Evolutionary conservation across 176 grass and related monocot species (phyloP).

Genomic region (Carex cristatella): DNA sequence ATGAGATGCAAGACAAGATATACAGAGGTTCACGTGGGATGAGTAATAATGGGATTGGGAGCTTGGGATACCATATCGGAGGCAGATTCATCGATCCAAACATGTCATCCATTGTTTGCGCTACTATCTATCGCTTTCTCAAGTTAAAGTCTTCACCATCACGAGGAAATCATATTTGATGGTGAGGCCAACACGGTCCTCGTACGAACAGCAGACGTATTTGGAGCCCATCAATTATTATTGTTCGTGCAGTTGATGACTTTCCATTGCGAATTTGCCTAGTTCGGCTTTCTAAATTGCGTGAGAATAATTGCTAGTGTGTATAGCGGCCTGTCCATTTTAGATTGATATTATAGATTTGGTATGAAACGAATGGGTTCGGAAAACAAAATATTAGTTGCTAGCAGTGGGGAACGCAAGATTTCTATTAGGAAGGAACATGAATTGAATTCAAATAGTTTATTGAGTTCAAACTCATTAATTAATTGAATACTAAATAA

Average conservation of each 20-base stretch:
- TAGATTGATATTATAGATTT: background rate
- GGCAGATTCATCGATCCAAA: constrained; percentile 2
- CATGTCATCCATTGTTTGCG: constrained; percentile 1
- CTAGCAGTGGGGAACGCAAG: too few relatives aligned
- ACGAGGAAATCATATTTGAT: background rate
- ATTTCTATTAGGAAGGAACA: too few relatives aligned
- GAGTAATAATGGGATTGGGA: background rate
- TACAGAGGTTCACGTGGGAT: constrained; percentile 14
- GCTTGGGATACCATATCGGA: background rate
- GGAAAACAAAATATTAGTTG: too few relatives aligned
- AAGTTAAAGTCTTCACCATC: background rate
- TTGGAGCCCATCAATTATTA: background rate
- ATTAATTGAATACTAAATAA: too few relatives aligned
- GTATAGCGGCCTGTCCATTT: background rate
- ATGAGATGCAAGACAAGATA: background rate
- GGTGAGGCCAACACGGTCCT: background rate
- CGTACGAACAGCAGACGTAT: background rate
- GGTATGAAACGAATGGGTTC: background rate
- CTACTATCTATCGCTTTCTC: constrained; percentile 13
- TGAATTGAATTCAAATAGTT: too few relatives aligned
- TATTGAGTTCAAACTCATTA: too few relatives aligned
- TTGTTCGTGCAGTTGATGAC: background rate
- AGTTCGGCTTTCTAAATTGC: background rate
- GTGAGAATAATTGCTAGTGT: background rate
- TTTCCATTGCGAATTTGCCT: background rate